Conservation (phyloP, 495 filamentous ascomycete genomes). For the Penicillium flavigenum region DNA sequence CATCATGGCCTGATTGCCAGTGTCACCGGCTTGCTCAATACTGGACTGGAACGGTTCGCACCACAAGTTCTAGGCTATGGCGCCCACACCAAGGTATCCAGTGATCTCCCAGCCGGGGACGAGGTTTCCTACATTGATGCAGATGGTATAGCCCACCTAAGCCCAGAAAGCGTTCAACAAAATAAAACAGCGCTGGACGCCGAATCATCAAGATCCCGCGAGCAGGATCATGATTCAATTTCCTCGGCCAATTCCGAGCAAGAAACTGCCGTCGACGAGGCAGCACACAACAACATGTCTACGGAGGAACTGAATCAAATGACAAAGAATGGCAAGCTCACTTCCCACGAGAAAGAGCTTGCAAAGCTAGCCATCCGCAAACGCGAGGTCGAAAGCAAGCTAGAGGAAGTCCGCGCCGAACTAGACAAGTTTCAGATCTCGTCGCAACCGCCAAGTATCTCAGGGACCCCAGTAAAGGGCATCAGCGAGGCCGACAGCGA, state of each 20-base stretch:
- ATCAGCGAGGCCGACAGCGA: constrained; percentile 46
- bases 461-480: constrained; percentile 8
- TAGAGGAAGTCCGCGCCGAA: constrained; percentile 50
- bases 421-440: constrained; percentile 41
- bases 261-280: constrained; percentile 21
- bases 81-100: constrained; percentile 30
- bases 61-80: constrained; percentile 53
- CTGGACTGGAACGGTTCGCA: constrained; percentile 42
- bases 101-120: constrained; percentile 24
- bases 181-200: background rate
- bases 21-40: constrained; percentile 42
- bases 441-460: constrained; percentile 17
- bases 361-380: constrained; percentile 70
- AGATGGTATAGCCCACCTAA: background rate
- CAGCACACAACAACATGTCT: constrained; percentile 25
- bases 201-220: background rate
- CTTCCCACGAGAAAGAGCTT: constrained; percentile 69
- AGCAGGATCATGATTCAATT: constrained; percentile 17
- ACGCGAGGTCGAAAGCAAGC: constrained; percentile 66
- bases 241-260: constrained; percentile 28
- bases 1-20: constrained; percentile 48
- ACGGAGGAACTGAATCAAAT: constrained; percentile 29
- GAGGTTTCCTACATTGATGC: background rate
- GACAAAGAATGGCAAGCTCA: constrained; percentile 37
- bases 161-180: constrained; percentile 21